Conservation (phyloP, 1,139 yeast species). For the Zygoascus hellenicus region DNA sequence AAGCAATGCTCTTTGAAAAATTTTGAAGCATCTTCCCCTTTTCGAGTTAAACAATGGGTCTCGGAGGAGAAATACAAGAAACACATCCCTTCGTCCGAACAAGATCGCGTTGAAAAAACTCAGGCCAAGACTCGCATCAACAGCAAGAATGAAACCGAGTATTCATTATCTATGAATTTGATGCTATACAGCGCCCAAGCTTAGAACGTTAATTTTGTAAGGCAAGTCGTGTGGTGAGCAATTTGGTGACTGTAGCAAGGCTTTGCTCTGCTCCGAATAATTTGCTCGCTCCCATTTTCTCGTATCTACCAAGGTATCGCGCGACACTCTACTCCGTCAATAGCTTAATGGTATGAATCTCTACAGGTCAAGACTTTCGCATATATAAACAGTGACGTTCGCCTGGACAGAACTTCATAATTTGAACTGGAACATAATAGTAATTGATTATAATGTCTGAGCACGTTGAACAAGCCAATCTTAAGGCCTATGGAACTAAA, state of each 20-base stretch:
- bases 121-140: not conserved
- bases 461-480: not conserved
- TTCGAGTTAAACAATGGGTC: constrained; percentile 24
- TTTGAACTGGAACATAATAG: no score
- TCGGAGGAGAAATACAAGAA: constrained; percentile 17
- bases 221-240: no score
- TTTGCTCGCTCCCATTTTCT: no score
- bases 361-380: no score
- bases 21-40: constrained; percentile 15
- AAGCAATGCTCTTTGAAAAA: constrained; percentile 20
- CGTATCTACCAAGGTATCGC: no score
- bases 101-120: not conserved
- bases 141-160: not conserved
- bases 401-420: no score
- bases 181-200: constrained; percentile 1
- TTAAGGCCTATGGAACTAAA: not conserved
- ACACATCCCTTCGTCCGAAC: not conserved
- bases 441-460: not conserved
- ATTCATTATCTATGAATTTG: constrained; percentile 3
- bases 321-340: no score
- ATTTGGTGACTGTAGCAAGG: no score
- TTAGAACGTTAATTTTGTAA: not conserved
- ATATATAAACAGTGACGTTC: no score
- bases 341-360: no score
- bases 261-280: no score